Evolutionary conservation across 148 eudicot species (phyloP), one percentile per base, ranked within the genome.

Genomic region (Talinum fruticosum): DNA sequence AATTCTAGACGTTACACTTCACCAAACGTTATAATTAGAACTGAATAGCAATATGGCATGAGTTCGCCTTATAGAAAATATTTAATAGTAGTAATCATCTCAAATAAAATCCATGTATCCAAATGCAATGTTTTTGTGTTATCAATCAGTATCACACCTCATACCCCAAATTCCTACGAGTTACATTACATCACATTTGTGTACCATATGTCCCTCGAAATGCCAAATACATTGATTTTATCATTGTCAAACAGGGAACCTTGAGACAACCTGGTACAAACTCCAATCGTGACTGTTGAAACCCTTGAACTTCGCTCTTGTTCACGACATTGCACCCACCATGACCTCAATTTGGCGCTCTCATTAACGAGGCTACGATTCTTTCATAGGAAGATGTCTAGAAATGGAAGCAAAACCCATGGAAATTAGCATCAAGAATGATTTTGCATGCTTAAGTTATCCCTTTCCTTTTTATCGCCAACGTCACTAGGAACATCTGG

Each of bases 401-500:
- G 65, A n/a, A 71, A 57, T 28, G 23, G 37, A 57, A 34, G 54
- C 21, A 59, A 5, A 23, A 10, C 57, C 1, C 37, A 21, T 24
- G n/a, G n/a, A 51, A 23, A 49, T 67, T 29, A 32, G 38, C 69
- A 57, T 44, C 72, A 45, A 29, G 38, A 29, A 7, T 10, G 66
- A 21, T 10, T 36, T 59, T 57, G 49, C 69, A 38, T 64, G 32
- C 35, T 78, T 29, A 66, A 76, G 35, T 83, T 71, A 51, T 80
- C 83, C 62, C 16, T 70, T 53, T 71, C 75, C 76, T 86, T 82
- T 38, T 77, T 89, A 69, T 85, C 89, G 4, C 59, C 85, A 62
- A 64, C 80, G 34, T 83, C 87, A 80, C 98, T 90, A 33, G 89
- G 89, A 41, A 78, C 47, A 84, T 89, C 91, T 0, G 87, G 89